Conservation (phyloP, 1,284 basidiomycete genomes). For the Leucoagaricus sp. region DNA sequence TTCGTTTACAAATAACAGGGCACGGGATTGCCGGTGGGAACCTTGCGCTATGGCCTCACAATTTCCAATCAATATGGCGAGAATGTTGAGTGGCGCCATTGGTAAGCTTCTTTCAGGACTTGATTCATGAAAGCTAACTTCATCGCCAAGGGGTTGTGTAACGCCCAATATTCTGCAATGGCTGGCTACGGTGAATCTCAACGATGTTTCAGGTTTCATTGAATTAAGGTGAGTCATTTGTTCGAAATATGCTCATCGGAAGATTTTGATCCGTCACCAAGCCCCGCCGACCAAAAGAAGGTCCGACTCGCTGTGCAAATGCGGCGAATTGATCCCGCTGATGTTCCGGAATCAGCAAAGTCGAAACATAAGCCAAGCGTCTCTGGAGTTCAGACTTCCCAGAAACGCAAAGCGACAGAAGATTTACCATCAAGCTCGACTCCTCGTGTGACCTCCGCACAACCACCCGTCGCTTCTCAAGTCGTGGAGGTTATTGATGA, state of each 20-base stretch:
- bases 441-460: slow-evolving; percentile 11
- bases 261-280: slow-evolving; percentile 25
- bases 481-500: slow-evolving; percentile 40
- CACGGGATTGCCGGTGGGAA: slow-evolving; percentile 50
- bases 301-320: slow-evolving; percentile 56
- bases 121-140: slow-evolving; percentile 4
- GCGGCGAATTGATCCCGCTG: slow-evolving; percentile 53
- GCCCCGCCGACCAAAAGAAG: slow-evolving; percentile 60
- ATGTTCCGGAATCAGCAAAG: slow-evolving; percentile 49
- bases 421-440: not conserved
- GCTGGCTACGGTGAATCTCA: slow-evolving; percentile 46
- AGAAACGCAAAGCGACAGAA: slow-evolving; percentile 10
- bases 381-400: not conserved
- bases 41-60: slow-evolving; percentile 62
- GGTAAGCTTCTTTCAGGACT: slow-evolving; percentile 45
- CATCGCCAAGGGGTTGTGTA: slow-evolving; percentile 63
- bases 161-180: slow-evolving; percentile 54
- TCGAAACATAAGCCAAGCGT: not conserved
- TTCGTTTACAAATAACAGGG: slow-evolving; percentile 33
- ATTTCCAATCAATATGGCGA: slow-evolving; percentile 51
- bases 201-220: slow-evolving; percentile 50
- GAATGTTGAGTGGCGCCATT: slow-evolving; percentile 72
- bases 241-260: slow-evolving; percentile 1
- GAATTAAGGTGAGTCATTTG: slow-evolving; percentile 44
- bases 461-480: slow-evolving; percentile 21